Conservation (phyloP, 768 basidiomycete species). For the Austroboletus eburneus region DNA sequence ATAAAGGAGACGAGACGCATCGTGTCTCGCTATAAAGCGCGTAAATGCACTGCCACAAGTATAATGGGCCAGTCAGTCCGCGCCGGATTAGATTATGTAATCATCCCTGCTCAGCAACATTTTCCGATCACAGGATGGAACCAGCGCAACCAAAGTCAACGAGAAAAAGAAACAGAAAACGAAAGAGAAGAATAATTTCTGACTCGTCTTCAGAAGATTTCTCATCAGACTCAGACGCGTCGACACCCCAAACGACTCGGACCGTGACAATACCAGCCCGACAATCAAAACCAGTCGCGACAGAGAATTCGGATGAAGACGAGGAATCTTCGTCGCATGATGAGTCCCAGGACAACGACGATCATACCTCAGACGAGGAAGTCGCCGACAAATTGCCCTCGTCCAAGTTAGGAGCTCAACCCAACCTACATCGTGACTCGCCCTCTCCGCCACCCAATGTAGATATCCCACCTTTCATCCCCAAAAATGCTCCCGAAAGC, state of each 20-base stretch:
- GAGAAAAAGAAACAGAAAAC: slow-evolving; percentile 49
- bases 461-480: slow-evolving; percentile 56
- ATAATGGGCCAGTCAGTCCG: no score
- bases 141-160: slow-evolving; percentile 30
- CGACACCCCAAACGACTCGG: slow-evolving; percentile 2
- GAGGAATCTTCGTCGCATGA: slow-evolving; percentile 18
- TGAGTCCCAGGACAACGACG: slow-evolving; percentile 5
- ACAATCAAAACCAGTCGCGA: slow-evolving; percentile 1
- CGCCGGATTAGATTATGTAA: no score
- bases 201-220: slow-evolving; percentile 39
- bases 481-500: slow-evolving; percentile 34
- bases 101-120: no score
- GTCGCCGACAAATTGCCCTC: neutral
- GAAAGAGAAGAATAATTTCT: slow-evolving; percentile 48
- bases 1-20: no score
- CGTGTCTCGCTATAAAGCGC: no score
- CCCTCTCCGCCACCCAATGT: slow-evolving; percentile 20
- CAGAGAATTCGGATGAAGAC: slow-evolving; percentile 7
- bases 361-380: slow-evolving; percentile 1
- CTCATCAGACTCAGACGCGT: slow-evolving; percentile 14
- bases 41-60: no score
- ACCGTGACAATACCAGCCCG: slow-evolving; percentile 9
- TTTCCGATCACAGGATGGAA: slow-evolving; percentile 20
- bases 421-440: slow-evolving; percentile 16
- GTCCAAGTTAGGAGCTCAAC: slow-evolving; percentile 1